Conservation (phyloP, 768 basidiomycete genomes). For the Asterophora parasitica region DNA sequence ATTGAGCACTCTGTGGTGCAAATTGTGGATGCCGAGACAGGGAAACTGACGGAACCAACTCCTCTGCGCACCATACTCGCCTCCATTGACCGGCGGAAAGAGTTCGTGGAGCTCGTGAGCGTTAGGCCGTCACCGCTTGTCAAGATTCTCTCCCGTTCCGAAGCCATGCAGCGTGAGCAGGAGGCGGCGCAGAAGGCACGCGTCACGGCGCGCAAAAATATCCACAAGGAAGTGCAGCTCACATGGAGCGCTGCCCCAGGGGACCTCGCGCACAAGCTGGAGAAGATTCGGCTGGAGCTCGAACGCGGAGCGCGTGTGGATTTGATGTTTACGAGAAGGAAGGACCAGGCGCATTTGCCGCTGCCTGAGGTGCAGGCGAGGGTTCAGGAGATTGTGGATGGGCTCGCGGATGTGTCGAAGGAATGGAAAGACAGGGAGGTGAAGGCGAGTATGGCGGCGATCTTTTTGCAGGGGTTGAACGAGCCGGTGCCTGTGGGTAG, state of each 20-base stretch:
- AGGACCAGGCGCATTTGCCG: constrained; percentile 30
- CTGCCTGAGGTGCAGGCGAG: constrained; percentile 38
- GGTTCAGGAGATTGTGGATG: constrained; percentile 36
- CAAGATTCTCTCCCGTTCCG: constrained; percentile 46
- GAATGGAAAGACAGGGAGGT: constrained; percentile 49
- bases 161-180: constrained; percentile 33
- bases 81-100: constrained; percentile 33
- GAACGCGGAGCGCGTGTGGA: constrained; percentile 56
- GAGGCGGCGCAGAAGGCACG: constrained; percentile 33
- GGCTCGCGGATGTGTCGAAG: constrained; percentile 43
- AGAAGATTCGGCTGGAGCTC: constrained; percentile 51
- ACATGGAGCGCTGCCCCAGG: constrained; percentile 58
- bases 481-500: background rate
- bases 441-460: constrained; percentile 28
- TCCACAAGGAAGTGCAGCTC: constrained; percentile 65
- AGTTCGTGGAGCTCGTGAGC: constrained; percentile 53
- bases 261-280: constrained; percentile 65
- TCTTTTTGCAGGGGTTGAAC: constrained; percentile 42
- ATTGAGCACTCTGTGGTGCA: constrained; percentile 41
- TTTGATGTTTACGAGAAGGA: constrained; percentile 51
- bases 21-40: constrained; percentile 43
- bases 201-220: constrained; percentile 25
- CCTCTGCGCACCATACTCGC: constrained; percentile 41
- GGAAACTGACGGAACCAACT: constrained; percentile 29
- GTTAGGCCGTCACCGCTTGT: constrained; percentile 52